Evolutionary conservation across 1,284 basidiomycete species (phyloP).

Genomic region (Earliella scabrosa): DNA sequence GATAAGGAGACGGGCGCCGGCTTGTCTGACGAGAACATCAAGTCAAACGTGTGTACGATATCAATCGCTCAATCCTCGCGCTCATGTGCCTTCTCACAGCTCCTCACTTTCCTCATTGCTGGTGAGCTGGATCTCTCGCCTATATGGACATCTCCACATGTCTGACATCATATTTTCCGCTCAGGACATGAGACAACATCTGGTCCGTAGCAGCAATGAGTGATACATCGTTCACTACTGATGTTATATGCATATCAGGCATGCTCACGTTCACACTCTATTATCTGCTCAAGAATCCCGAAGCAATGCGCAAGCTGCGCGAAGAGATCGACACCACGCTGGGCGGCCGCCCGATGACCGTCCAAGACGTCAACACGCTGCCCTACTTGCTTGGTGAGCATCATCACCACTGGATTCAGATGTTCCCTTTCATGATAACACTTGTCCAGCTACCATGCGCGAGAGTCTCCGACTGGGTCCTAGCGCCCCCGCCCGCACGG

Average conservation of each 20-base stretch:
- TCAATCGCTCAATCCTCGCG: neutral
- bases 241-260: constrained; percentile 25
- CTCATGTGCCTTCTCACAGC: constrained; percentile 25
- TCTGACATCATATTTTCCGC: neutral
- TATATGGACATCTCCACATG: neutral
- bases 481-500: constrained; percentile 41
- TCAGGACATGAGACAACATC: constrained; percentile 52
- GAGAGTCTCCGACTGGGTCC: constrained; percentile 51
- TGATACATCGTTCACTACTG: neutral
- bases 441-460: constrained; percentile 44
- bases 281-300: constrained; percentile 50
- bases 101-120: constrained; percentile 56
- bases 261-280: constrained; percentile 46
- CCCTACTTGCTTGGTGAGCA: constrained; percentile 44
- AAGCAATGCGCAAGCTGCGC: constrained; percentile 46
- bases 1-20: constrained; percentile 48
- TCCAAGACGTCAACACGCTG: constrained; percentile 46
- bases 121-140: constrained; percentile 29
- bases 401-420: too few relatives aligned
- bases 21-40: constrained; percentile 46
- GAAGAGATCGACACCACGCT: constrained; percentile 51
- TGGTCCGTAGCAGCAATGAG: constrained; percentile 17
- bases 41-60: constrained; percentile 40
- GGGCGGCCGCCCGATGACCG: constrained; percentile 40
- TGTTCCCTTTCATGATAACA: too few relatives aligned